Evolutionary conservation across 176 grass and related monocot genomes (phyloP).

Genomic region (Bolboschoenus planiculmis): DNA sequence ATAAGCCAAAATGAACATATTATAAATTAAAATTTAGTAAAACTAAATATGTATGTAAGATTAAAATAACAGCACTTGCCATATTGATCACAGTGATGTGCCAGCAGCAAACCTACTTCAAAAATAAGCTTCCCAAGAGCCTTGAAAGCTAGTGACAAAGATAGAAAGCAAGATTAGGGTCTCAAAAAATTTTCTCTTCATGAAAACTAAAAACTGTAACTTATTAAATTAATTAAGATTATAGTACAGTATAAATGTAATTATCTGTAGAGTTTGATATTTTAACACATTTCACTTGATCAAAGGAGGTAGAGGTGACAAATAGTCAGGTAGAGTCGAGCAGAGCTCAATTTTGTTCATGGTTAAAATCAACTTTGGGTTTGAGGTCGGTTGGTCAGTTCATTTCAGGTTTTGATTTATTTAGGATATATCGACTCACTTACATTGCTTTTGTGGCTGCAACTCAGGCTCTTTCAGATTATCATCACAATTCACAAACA

Average conservation of each 20-base stretch:
- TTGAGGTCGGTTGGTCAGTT: background rate
- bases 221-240: background rate
- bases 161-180: background rate
- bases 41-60: background rate
- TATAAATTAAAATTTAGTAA: background rate
- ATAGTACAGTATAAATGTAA: background rate
- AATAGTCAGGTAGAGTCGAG: background rate
- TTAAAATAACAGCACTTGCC: conserved; percentile 36
- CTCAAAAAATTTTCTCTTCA: background rate
- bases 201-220: background rate
- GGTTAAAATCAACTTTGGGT: background rate
- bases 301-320: background rate
- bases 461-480: background rate
- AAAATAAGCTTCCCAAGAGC: conserved; percentile 77
- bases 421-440: background rate
- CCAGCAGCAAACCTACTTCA: conserved; percentile 87
- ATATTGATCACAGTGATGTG: conserved; percentile 85
- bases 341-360: background rate
- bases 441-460: background rate
- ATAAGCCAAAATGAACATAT: background rate
- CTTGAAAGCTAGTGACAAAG: conserved; percentile 60
- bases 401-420: background rate
- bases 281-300: background rate
- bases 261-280: background rate
- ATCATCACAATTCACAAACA: background rate